These are phyloP conservation scores for Nicotiana sylvestris DNA, from an alignment of 257 asterid species.

Conservation along the genomic window DNA sequence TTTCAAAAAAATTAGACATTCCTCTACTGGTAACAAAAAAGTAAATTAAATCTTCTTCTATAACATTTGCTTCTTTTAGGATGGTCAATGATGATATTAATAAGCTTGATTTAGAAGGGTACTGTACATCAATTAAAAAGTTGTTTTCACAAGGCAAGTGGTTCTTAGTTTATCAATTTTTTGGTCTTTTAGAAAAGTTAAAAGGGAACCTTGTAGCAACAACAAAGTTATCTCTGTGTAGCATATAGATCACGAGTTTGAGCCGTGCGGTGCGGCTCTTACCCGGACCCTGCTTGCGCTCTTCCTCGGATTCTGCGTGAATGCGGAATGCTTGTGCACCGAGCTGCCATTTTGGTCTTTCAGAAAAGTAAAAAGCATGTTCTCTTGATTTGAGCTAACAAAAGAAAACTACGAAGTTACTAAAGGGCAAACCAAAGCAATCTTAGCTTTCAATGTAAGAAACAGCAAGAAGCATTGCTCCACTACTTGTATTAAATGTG, in stretches of 20 bases:
- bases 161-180: not conserved
- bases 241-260: too few relatives aligned
- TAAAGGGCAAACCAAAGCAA: not conserved
- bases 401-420: not conserved
- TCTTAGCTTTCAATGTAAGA: slow-evolving; percentile 4
- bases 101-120: not conserved
- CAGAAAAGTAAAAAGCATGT: not conserved
- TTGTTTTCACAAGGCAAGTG: not conserved
- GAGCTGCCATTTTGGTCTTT: not conserved
- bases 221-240: too few relatives aligned
- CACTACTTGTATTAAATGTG: slow-evolving; percentile 1
- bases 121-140: not conserved
- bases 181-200: not conserved
- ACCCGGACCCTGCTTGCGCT: rapidly evolving
- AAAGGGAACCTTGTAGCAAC: not conserved
- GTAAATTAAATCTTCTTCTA: not conserved
- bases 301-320: too few relatives aligned
- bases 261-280: too few relatives aligned
- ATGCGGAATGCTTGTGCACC: too few relatives aligned
- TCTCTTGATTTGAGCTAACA: not conserved
- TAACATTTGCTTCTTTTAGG: not conserved
- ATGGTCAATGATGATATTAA: not conserved
- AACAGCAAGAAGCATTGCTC: not conserved
- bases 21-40: not conserved
- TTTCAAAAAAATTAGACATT: too few relatives aligned